phyloP scores from a whole-genome alignment of 257 asterid species.

The Linaria vulgaris region DNA sequence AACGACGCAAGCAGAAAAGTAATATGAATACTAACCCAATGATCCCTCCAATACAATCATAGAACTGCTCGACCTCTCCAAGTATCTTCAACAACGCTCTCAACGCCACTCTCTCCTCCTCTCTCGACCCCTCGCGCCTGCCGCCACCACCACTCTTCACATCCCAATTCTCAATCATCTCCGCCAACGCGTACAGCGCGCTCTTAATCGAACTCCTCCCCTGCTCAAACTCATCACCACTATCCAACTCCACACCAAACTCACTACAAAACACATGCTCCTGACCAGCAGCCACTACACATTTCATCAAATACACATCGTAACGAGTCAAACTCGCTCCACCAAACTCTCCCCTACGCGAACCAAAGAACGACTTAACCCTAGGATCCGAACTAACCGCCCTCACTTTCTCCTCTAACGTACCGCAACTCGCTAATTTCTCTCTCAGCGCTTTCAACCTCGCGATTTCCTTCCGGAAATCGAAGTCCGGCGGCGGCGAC shows the following conservation, averaged over 20 bases:
- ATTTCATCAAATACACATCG: constrained; percentile 71
- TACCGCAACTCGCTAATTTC: constrained; percentile 38
- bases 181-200: constrained; percentile 78
- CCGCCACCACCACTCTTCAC: constrained; percentile 30
- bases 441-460: constrained; percentile 54
- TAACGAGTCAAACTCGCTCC: constrained; percentile 52
- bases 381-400: constrained; percentile 58
- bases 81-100: constrained; percentile 71
- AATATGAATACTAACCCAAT: constrained; percentile 65
- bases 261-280: constrained; percentile 38
- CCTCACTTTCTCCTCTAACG: constrained; percentile 46
- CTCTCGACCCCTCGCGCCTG: constrained; percentile 27
- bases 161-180: constrained; percentile 85
- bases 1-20: constrained; percentile 11
- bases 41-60: constrained; percentile 94
- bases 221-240: constrained; percentile 35
- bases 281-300: constrained; percentile 71
- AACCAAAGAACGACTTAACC: constrained; percentile 50
- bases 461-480: constrained; percentile 57
- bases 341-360: constrained; percentile 39
- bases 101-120: constrained; percentile 46
- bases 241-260: constrained; percentile 27
- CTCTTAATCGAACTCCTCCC: constrained; percentile 54
- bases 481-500: constrained; percentile 58
- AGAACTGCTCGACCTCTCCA: constrained; percentile 78